Evolutionary conservation across 805 yeast genomes (phyloP), one percentile per base, ranked within the genome.

Genomic region (Nakazawaea siamensis): DNA sequence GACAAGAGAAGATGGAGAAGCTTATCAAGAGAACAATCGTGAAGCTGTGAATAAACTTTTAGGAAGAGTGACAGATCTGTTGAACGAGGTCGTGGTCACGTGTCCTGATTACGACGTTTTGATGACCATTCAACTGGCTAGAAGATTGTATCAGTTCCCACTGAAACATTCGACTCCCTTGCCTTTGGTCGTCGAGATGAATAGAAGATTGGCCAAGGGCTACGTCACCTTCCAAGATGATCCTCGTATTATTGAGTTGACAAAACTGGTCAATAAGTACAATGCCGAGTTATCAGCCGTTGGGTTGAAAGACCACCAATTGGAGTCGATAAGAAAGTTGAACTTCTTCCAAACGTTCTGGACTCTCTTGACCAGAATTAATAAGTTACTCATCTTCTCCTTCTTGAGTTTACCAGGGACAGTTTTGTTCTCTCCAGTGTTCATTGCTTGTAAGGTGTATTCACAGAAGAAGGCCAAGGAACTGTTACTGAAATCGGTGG

Each of bases 51-150:
- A 72, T 36, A 73, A 73, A 29, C 56, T 87, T 28, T 66, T 87
- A 60, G 78, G 75, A 16, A 62, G 65, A 10, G 70, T 87, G 23
- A 71, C 84, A 8, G 70, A 73, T 39, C 80, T 88, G 5, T 61
- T 88, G 41, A 75, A 72, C 43, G 69, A 90, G 4, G 96, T 88
- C 11, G 86, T 96, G 1, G 87, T 85, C 3, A 80, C 81, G 27
- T 77, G 88, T 49, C 82, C 83, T 9, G 95, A 87, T 52, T 86
- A 76, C 55, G 96, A 87, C 47, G 85, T 95, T 2, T 62, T 87
- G 40, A 84, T 84, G 81, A 86, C 81, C 3, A 76, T 87, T 29
- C 96, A 87, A 57, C 94, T 95, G 2, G 94, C 92, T 28, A 72
- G 97, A 60, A 70, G 98, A 49, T 65, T 90, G 28, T 92, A 92